A percentile compares a stretch with the other conserved stretches of the same genome.
phyloP scores from a whole-genome alignment of 345 rosid species.

The Populus euphratica region DNA sequence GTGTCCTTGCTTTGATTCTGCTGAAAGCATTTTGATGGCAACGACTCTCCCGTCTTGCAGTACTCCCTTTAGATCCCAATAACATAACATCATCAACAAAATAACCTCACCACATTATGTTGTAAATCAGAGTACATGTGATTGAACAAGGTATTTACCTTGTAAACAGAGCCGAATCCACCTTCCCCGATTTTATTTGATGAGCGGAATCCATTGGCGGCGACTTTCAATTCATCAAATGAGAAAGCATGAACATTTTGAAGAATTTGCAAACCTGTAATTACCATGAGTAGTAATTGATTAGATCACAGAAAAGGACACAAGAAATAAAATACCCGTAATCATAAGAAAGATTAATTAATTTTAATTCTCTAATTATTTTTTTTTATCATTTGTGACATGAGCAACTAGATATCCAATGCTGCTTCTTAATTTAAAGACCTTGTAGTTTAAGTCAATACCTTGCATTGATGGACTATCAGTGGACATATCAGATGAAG shows the following conservation, averaged over 20 bases:
- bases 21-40: conserved; percentile 39
- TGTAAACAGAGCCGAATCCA: conserved; percentile 44
- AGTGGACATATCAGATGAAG: conserved; percentile 8
- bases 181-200: conserved; percentile 46
- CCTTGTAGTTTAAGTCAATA: not conserved
- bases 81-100: not conserved
- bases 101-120: too few relatives aligned
- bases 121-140: not conserved
- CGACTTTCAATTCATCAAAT: conserved; percentile 24
- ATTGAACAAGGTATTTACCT: conserved; percentile 15
- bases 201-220: conserved; percentile 32
- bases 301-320: not conserved
- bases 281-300: not conserved
- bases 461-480: not conserved
- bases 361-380: too few relatives aligned
- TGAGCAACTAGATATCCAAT: not conserved
- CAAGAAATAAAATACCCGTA: not conserved
- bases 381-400: too few relatives aligned
- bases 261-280: conserved; percentile 10
- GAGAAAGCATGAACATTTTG: conserved; percentile 24
- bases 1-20: conserved; percentile 40
- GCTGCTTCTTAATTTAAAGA: not conserved
- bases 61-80: conserved; percentile 28
- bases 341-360: not conserved
- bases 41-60: conserved; percentile 34